These are phyloP conservation scores for Pseudocercospora ulei DNA, from an alignment of 2,329 filamentous ascomycete species.

Conservation along the genomic window DNA sequence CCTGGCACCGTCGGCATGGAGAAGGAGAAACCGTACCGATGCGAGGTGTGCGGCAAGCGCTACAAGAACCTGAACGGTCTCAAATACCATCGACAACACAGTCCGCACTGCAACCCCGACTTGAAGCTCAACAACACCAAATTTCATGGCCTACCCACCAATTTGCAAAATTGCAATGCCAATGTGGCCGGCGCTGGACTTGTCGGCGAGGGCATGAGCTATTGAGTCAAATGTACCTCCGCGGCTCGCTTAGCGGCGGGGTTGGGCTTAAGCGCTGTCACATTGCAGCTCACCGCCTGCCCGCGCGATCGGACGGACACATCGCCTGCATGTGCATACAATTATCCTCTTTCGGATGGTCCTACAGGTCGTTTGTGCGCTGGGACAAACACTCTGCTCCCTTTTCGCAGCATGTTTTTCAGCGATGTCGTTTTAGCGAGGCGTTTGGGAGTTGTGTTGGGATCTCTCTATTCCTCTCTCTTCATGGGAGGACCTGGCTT, in stretches of 20 bases:
- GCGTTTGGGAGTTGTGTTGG: slow-evolving; percentile 27
- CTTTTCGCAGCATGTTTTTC: slow-evolving; percentile 13
- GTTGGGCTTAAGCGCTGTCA: slow-evolving; percentile 17
- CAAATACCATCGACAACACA: slow-evolving; percentile 73
- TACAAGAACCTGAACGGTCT: slow-evolving; percentile 99
- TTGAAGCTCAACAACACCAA: slow-evolving; percentile 46
- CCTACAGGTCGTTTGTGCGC: slow-evolving; percentile 4
- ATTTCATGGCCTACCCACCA: slow-evolving; percentile 32
- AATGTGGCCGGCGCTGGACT: slow-evolving; percentile 48
- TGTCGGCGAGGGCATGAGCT: slow-evolving; percentile 37
- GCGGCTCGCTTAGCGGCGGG: slow-evolving; percentile 15
- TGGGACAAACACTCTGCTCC: slow-evolving; percentile 8
- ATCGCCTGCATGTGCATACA: slow-evolving; percentile 13
- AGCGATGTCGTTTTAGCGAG: slow-evolving; percentile 27
- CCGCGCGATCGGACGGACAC: slow-evolving; percentile 10
- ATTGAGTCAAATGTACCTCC: slow-evolving; percentile 21
- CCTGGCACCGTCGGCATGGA: slow-evolving; percentile 98
- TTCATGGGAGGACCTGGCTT: slow-evolving; percentile 26
- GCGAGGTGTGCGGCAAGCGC: slow-evolving; percentile 90
- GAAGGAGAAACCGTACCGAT: slow-evolving; percentile 98
- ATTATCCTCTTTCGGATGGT: slow-evolving; percentile 1
- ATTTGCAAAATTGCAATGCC: slow-evolving; percentile 40
- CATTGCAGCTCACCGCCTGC: slow-evolving; percentile 20
- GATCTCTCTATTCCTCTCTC: slow-evolving; percentile 22
- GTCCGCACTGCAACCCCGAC: slow-evolving; percentile 81